phyloP scores from a whole-genome alignment of 495 filamentous ascomycete species.

The Talaromyces borbonicus region DNA sequence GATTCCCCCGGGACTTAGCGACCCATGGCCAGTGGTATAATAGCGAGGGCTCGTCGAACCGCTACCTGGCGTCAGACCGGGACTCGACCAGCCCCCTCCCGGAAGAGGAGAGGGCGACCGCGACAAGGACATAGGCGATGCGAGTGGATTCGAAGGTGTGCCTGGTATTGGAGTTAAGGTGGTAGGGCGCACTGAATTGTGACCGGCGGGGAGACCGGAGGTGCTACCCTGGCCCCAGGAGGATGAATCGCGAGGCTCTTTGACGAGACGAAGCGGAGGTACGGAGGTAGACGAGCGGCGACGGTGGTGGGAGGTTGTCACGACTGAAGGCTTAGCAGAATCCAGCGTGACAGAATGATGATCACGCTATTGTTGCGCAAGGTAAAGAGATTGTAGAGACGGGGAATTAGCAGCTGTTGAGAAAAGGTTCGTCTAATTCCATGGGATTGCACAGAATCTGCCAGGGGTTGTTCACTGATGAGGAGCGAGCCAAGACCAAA shows the following conservation, averaged over 20 bases:
- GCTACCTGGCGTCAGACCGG: conserved; percentile 62
- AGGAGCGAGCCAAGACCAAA: too few relatives aligned
- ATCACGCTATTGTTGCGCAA: neutral
- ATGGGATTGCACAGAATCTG: too few relatives aligned
- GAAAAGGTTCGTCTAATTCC: too few relatives aligned
- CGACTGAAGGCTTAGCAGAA: neutral
- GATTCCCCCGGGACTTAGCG: conserved; percentile 36
- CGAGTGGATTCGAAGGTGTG: conserved; percentile 3
- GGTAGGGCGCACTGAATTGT: conserved; percentile 3
- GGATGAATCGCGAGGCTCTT: neutral
- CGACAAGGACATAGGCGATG: conserved; percentile 62
- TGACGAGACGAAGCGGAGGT: conserved; percentile 9
- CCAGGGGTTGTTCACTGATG: too few relatives aligned
- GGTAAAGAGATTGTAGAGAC: too few relatives aligned
- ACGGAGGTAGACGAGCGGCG: conserved; percentile 8
- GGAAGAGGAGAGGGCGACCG: conserved; percentile 73
- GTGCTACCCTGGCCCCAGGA: conserved; percentile 9
- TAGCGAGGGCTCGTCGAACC: conserved; percentile 56
- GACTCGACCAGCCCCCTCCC: conserved; percentile 81
- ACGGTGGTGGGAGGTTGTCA: conserved; percentile 7
- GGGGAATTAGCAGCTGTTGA: too few relatives aligned
- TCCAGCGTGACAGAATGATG: conserved; percentile 6
- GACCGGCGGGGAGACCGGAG: conserved; percentile 8
- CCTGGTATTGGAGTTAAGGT: conserved; percentile 4
- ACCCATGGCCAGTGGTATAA: conserved; percentile 19